Evolutionary conservation across 805 yeast species (phyloP).

Genomic region (Barnettozyma pratensis): DNA sequence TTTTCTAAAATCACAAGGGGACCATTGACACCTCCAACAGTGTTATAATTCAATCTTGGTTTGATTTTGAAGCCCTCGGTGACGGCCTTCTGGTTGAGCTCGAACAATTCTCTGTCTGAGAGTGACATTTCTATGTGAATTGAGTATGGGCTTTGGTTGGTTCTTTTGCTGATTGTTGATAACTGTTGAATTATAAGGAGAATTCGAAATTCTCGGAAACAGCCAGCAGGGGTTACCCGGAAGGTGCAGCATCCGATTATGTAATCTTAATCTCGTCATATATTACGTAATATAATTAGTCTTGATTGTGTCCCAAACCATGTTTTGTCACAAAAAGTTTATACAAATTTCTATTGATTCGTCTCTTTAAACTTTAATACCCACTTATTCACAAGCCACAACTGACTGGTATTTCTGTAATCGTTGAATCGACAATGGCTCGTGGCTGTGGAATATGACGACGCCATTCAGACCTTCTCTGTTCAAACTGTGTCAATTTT

Average conservation of each 20-base stretch:
- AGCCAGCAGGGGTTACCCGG: no score
- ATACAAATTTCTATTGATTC: no score
- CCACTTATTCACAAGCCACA: no score
- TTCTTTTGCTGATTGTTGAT: no score
- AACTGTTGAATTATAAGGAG: no score
- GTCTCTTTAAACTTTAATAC: no score
- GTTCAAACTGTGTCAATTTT: constrained; percentile 14
- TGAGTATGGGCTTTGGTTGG: background rate
- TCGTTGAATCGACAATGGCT: constrained; percentile 1
- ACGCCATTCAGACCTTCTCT: background rate
- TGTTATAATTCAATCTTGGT: constrained; percentile 90
- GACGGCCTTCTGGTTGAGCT: constrained; percentile 86
- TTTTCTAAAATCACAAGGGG: constrained; percentile 90
- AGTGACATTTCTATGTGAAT: constrained; percentile 13
- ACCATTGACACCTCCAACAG: constrained; percentile 98
- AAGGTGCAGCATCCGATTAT: no score
- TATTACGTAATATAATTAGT: no score
- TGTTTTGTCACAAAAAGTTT: no score
- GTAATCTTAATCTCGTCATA: no score
- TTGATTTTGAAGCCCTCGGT: constrained; percentile 86
- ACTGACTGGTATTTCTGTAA: background rate
- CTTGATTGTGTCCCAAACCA: no score
- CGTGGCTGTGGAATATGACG: constrained; percentile 1
- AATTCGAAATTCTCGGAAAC: no score
- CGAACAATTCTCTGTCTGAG: constrained; percentile 42